Conservation (phyloP, 805 yeast species). For the Schwanniomyces sp. region DNA sequence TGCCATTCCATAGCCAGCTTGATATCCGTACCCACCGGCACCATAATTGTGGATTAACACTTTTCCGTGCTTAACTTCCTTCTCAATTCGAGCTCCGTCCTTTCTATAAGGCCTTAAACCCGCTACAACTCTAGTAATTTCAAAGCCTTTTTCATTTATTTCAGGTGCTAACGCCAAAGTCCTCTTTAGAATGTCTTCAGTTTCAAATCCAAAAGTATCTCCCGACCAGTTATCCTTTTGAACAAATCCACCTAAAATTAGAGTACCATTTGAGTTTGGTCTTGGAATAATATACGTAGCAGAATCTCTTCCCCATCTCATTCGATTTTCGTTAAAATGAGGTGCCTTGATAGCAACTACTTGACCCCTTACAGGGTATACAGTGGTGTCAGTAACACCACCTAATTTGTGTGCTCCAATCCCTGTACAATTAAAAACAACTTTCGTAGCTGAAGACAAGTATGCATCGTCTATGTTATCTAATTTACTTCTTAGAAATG, state of each 20-base stretch:
- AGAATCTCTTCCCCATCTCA: conserved; percentile 59
- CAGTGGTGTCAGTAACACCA: conserved; percentile 61
- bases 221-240: conserved; percentile 18
- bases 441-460: conserved; percentile 34
- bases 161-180: conserved; percentile 15
- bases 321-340: conserved; percentile 56
- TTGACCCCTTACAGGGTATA: conserved; percentile 80
- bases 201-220: conserved; percentile 14
- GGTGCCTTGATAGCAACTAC: conserved; percentile 74
- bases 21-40: conserved; percentile 34
- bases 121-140: conserved; percentile 19
- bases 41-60: conserved; percentile 32
- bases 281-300: conserved; percentile 74
- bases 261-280: conserved; percentile 63
- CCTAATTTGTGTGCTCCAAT: conserved; percentile 62
- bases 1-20: conserved; percentile 65
- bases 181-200: conserved; percentile 16
- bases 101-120: conserved; percentile 24
- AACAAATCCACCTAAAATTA: conserved; percentile 31
- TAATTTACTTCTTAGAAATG: conserved; percentile 45
- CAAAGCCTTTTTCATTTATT: conserved; percentile 13
- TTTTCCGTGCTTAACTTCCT: conserved; percentile 3
- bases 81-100: conserved; percentile 23
- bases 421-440: conserved; percentile 77
- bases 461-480: conserved; percentile 57